Evolutionary conservation across 805 yeast genomes (phyloP), one percentile per base, ranked within the genome.

Genomic region (Blastobotrys mokoenaii): DNA sequence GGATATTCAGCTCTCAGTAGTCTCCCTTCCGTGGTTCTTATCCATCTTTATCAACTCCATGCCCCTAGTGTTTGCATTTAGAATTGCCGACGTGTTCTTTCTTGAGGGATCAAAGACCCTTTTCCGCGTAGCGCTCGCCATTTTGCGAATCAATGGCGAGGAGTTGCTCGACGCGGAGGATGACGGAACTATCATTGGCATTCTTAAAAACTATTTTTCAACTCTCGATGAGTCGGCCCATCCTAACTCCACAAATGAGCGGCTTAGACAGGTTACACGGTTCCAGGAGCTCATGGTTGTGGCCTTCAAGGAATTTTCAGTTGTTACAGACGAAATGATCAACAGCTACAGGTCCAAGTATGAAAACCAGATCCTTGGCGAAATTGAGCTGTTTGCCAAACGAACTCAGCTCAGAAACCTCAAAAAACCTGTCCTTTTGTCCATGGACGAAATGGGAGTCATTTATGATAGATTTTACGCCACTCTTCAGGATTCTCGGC

Each of bases 1-100:
- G 52, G 97, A 93, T 57, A 90, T 93, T 43, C 97, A 94, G 58
- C 70, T 94, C 12, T 84, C 95, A 0, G 94, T 93, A 14, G 90
- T 90, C 1, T 86, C 97, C 0, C 67, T 93, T 38, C 97, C 98
- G 2, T 93, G 99, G 99, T 93, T 93, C 60, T 68, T 93, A 44
- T 86, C 96, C 0, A 67, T 93, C 34, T 93, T 85, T 62, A 74
- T 90, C 53, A 89, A 84, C 54, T 81, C 96, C 0, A 88, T 93
- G 95, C 98, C 98, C 0, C 67, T 93, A 53, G 88, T 88, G 4
- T 90, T 79, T 66, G 96, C 98, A 2, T 85, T 88, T 57, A 71
- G 97, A 61, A 84, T 93, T 40, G 73, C 90, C 57, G 99, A 93
- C 63, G 82, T 88, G 17, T 82, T 93, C 59, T 84, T 93, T 62